A percentile compares a stretch with the other conserved stretches of the same genome.
Evolutionary conservation across 306 rosid genomes (phyloP).

Genomic region (Vachellia pachyceras): DNA sequence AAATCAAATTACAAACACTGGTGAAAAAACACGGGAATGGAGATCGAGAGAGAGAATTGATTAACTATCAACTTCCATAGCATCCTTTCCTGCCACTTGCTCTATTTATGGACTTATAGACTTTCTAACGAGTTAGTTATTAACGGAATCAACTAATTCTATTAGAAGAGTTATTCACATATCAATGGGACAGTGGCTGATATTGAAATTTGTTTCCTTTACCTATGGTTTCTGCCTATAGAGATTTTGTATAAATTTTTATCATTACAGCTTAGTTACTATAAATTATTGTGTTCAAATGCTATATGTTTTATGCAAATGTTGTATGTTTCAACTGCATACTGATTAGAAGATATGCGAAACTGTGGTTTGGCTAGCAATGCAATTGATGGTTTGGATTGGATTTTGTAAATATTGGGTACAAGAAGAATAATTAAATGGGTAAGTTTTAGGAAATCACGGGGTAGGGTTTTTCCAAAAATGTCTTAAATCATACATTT

Average conservation of each 20-base stretch:
- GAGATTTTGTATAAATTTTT: not conserved
- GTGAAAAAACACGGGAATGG: not conserved
- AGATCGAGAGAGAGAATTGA: not conserved
- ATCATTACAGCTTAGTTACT: not conserved
- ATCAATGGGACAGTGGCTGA: not conserved
- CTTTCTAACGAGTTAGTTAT: not conserved
- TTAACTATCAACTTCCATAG: not conserved
- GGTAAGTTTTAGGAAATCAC: not conserved
- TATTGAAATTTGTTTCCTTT: not conserved
- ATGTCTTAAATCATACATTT: not conserved
- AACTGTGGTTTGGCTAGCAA: conserved; percentile 2
- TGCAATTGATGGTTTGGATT: not conserved
- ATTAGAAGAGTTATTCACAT: not conserved
- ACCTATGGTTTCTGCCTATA: not conserved
- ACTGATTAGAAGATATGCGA: not conserved
- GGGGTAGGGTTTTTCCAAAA: not conserved
- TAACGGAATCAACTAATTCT: not conserved
- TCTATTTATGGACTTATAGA: no score
- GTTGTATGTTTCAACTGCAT: not conserved
- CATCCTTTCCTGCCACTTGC: not conserved
- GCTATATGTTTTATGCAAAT: not conserved
- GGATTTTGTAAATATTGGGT: not conserved
- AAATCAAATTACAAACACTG: not conserved
- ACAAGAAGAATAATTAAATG: not conserved
- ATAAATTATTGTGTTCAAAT: not conserved